Evolutionary conservation across 2,329 filamentous ascomycete genomes (phyloP).

Genomic region (Aspergillus spinulosporus): DNA sequence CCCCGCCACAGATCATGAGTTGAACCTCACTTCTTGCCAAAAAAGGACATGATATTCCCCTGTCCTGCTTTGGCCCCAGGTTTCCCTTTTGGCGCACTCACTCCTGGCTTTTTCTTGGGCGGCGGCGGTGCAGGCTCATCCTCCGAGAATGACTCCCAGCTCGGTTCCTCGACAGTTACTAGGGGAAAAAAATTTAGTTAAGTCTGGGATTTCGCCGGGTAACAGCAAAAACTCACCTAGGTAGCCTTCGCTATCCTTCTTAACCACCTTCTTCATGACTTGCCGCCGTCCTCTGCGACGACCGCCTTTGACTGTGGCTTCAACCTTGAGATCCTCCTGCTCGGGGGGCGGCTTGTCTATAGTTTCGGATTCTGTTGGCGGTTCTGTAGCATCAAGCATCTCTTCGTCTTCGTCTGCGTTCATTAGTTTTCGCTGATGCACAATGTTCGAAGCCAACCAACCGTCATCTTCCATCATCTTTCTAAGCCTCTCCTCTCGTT

Average conservation of each 20-base stretch:
- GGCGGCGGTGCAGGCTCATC: conserved; percentile 65
- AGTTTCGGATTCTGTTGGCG: conserved; percentile 38
- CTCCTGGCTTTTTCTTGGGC: conserved; percentile 48
- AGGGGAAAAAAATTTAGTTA: conserved; percentile 19
- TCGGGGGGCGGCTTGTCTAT: conserved; percentile 40
- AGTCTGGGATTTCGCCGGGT: neutral
- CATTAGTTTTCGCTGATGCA: conserved; percentile 27
- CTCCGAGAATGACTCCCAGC: conserved; percentile 92
- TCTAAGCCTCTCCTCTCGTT: conserved; percentile 65
- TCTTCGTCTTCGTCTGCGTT: conserved; percentile 51
- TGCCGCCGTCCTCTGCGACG: conserved; percentile 74
- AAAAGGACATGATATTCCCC: conserved; percentile 90
- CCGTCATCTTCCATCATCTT: conserved; percentile 73
- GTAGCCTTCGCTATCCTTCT: conserved; percentile 86
- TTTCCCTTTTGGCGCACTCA: conserved; percentile 54
- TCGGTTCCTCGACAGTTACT: conserved; percentile 83
- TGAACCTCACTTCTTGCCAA: conserved; percentile 68
- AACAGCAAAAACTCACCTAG: conserved; percentile 62
- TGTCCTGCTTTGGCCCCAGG: conserved; percentile 54
- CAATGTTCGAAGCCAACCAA: conserved; percentile 35
- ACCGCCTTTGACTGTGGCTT: conserved; percentile 60
- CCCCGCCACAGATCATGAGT: neutral
- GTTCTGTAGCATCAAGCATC: conserved; percentile 57
- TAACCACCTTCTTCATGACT: conserved; percentile 83
- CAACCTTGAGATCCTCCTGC: conserved; percentile 50